A percentile compares a stretch with the other conserved stretches of the same genome.
phyloP scores from a whole-genome alignment of 106 monocot species.

The Phalaenopsis equestris region DNA sequence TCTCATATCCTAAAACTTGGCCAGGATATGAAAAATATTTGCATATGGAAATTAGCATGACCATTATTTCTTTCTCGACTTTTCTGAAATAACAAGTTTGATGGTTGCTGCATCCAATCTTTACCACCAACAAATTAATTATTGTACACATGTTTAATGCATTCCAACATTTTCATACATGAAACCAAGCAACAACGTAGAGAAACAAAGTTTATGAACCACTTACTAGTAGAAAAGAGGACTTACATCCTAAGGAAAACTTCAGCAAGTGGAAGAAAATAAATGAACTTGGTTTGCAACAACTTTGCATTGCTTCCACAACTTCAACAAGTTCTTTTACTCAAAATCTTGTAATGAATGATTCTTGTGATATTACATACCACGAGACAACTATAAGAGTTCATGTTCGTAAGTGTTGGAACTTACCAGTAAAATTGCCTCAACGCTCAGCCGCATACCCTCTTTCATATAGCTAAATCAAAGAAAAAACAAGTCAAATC shows the following conservation, averaged over 20 bases:
- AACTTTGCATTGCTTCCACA: neutral
- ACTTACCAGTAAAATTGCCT: slow-evolving; percentile 73
- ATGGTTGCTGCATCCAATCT: neutral
- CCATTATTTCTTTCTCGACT: neutral
- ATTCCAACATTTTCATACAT: neutral
- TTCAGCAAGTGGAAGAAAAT: neutral
- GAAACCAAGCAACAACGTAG: neutral
- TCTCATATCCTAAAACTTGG: neutral
- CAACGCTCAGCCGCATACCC: slow-evolving; percentile 92
- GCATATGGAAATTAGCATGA: neutral
- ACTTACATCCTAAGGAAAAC: neutral
- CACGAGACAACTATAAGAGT: neutral
- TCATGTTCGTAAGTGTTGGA: neutral
- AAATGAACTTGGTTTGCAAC: neutral
- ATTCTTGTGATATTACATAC: neutral
- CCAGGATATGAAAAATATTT: neutral
- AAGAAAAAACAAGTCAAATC: neutral
- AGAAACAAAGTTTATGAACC: neutral
- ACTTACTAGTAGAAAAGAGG: neutral
- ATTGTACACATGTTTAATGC: neutral
- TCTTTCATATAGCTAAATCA: slow-evolving; percentile 83
- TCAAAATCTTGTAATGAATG: neutral
- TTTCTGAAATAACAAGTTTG: neutral
- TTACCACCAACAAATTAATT: neutral
- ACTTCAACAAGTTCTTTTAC: neutral